Evolutionary conservation across 1,284 basidiomycete species (phyloP), one percentile per base, ranked within the genome.

Genomic region (Gomphus bonarii): DNA sequence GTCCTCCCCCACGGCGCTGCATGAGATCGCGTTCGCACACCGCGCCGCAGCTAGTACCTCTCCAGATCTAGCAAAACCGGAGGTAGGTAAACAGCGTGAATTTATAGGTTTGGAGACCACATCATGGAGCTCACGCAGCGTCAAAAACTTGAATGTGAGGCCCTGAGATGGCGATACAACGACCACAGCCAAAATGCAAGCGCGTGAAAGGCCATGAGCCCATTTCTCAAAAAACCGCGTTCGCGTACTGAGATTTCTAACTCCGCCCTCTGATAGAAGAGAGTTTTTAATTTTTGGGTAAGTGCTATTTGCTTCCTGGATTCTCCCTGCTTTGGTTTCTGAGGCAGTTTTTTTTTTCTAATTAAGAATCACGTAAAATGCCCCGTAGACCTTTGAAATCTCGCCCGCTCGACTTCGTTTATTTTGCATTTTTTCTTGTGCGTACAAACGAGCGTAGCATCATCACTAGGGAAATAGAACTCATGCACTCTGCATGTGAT

Each of bases 351-450:
- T 7, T 10, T 25, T 38, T 3, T 20, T 33, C 31, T 6, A 6
- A 10, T 38, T 18, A n/a, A 18, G 9, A 14, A 7, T 42, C 33
- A 6, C 22, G 11, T 38, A 38, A n/a, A 52, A 58, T 63, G 50
- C 64, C 64, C 65, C 70, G 73, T 11, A 63, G 62, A 57, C 72
- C 79, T 14, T 69, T 84, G 30, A 68, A 28, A 16, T 48, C 46
- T 14, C 46, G 85, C 55, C 81, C 81, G 11, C 63, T 81, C 40
- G 85, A 88, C 65, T 63, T 84, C 2, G 33, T 85, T 1, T 88
- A 88, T 63, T 79, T 84, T 58, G 50, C 65, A 0, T 87, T 85
- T 69, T 86, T 87, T 62, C 59, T 77, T 56, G 84, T 82, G 58
- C 58, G 78, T 60, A 11, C 36, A 30, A 30, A 12, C 43, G 44